Conservation (phyloP, 257 asterid genomes). For the Primulina huaijiensis region DNA sequence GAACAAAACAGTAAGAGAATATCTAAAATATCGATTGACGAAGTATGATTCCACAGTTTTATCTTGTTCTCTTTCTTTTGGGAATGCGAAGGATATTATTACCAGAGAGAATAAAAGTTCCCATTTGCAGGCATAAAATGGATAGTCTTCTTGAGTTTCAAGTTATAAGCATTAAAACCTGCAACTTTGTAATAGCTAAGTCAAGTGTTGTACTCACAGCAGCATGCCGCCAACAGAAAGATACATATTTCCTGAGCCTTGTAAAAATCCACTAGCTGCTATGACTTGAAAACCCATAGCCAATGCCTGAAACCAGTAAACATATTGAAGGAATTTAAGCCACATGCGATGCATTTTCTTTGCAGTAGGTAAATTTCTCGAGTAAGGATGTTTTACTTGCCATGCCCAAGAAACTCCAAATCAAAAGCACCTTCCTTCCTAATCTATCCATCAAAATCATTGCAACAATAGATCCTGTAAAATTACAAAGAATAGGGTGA, state of each 20-base stretch:
- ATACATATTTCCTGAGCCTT: constrained; percentile 41
- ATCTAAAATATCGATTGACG: not conserved
- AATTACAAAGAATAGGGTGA: constrained; percentile 20
- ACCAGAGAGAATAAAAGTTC: constrained; percentile 9
- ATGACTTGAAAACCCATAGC: constrained; percentile 67
- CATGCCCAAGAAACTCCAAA: constrained; percentile 94
- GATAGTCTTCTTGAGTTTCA: not conserved
- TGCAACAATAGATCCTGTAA: constrained; percentile 73
- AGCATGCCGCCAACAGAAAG: constrained; percentile 85
- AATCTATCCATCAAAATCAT: constrained; percentile 90
- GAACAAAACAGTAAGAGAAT: not conserved
- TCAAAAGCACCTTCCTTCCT: constrained; percentile 87
- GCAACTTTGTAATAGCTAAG: constrained; percentile 19
- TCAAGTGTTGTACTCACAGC: constrained; percentile 53
- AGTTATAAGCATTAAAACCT: constrained; percentile 11
- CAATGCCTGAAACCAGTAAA: constrained; percentile 49
- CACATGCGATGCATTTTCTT: not conserved
- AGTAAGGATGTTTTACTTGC: constrained; percentile 50
- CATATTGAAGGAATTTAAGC: not conserved
- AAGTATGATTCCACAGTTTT: not conserved
- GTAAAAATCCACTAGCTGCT: constrained; percentile 51
- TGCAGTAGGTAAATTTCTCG: constrained; percentile 7
- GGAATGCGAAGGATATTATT: not conserved
- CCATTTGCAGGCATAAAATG: constrained; percentile 3
- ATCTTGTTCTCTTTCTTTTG: not conserved